Base-by-base conservation (phyloP, 192 early-diverging fungal species). In the Coemansia sp. region DNA sequence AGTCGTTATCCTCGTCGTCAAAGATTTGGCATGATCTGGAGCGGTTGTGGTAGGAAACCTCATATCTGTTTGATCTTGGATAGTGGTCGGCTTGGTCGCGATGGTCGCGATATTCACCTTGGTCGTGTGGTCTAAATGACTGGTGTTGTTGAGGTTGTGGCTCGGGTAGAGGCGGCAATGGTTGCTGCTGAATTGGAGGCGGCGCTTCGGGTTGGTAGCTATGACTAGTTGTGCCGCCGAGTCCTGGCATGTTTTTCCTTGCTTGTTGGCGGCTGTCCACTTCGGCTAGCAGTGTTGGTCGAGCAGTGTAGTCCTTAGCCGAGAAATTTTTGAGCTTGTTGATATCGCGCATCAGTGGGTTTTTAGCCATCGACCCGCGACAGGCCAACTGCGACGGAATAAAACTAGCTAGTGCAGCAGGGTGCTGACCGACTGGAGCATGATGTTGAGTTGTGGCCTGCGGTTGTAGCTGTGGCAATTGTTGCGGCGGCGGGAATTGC, bases 291-390 rank as follows among this genome's bases (percentile, higher is more conserved):
- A 82, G 67, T 15, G 80, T 82, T 29, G 80, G 80, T 36, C 80
- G 75, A 5, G 75, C 5, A 3, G 27, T 69, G 60, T 82, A 82
- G 50, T 82, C 80, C 42, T 63, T 68, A 12, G 75, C 72, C 2
- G 80, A 82, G 46, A 82, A 82, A 66, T 69, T 66, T 53, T 82
- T 82, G 41, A 67, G 63, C 60, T 77, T 77, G 69, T 77, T 82
- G 46, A 82, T 48, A 27, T 82, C 80, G 61, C 80, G 75, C 80
- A 82, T 82, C 32, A 82, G 72, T 19, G 80, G 80, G 36, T 82
- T 82, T 32, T 74, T 72, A 2, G 69, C 27, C 27, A 82, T 44
- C 1, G 80, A 71, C 7, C 80, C 75, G 29, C 44, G 23, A 32
- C 60, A 65, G 17, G 19, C 32, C 32, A 45, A 10, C 17, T 62